Evolutionary conservation across 768 basidiomycete genomes (phyloP).

Genomic region (Serpula lacrymans): DNA sequence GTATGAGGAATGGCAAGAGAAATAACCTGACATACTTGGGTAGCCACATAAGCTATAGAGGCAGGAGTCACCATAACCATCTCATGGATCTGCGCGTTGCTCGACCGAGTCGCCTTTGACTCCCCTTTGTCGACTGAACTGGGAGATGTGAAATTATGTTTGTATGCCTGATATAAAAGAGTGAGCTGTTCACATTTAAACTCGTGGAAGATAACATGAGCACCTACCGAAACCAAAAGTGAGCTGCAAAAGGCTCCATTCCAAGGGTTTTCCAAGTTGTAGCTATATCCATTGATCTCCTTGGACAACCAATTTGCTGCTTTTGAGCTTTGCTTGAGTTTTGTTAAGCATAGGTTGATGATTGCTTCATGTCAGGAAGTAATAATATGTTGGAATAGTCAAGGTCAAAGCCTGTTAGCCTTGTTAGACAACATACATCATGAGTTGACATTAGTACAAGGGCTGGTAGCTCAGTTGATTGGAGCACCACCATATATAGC

Average conservation of each 20-base stretch:
- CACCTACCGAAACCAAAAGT: slow-evolving; percentile 17
- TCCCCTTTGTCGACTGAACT: slow-evolving; percentile 24
- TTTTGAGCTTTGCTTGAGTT: slow-evolving; percentile 6
- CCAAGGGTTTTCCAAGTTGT: slow-evolving; percentile 14
- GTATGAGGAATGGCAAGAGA: not conserved
- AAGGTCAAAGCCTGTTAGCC: too few relatives aligned
- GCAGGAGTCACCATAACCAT: slow-evolving; percentile 11
- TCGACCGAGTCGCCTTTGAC: slow-evolving; percentile 10
- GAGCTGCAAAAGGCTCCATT: slow-evolving; percentile 17
- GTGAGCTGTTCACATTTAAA: too few relatives aligned
- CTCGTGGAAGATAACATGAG: too few relatives aligned
- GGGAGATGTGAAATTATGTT: slow-evolving; percentile 24
- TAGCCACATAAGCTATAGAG: slow-evolving; percentile 12
- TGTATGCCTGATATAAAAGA: slow-evolving; percentile 19
- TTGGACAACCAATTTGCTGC: slow-evolving; percentile 1
- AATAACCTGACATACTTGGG: slow-evolving; percentile 9
- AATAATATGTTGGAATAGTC: too few relatives aligned
- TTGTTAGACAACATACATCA: too few relatives aligned
- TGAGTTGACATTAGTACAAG: too few relatives aligned
- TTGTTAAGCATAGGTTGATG: not conserved
- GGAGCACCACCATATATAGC: too few relatives aligned
- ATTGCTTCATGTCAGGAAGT: not conserved
- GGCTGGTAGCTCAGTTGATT: too few relatives aligned
- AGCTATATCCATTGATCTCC: slow-evolving; percentile 14
- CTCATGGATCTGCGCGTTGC: slow-evolving; percentile 11